A percentile compares a stretch with the other conserved stretches of the same genome.
Conservation (phyloP, 2,329 filamentous ascomycete genomes). For the Pseudofabraea citricarpa region DNA sequence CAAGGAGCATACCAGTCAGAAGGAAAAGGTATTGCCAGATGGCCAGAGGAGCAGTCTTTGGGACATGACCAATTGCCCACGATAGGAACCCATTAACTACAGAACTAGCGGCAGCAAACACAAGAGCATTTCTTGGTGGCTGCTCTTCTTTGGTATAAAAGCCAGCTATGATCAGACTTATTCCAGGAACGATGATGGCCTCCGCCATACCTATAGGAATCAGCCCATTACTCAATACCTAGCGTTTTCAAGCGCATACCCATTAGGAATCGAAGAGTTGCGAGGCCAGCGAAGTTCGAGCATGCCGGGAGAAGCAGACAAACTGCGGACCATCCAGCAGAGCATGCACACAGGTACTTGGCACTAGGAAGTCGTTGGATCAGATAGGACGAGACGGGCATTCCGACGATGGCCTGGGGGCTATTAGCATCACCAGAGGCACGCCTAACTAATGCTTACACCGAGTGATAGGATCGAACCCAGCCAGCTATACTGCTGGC, state of each 20-base stretch:
- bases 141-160: constrained; percentile 35
- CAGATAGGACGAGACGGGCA: constrained; percentile 22
- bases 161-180: constrained; percentile 30
- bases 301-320: constrained; percentile 24
- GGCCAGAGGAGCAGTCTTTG: constrained; percentile 3
- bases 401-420: constrained; percentile 19
- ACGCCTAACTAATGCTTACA: constrained; percentile 16
- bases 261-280: constrained; percentile 31
- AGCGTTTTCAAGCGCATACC: constrained; percentile 16
- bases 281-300: constrained; percentile 25
- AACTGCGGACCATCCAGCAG: constrained; percentile 25
- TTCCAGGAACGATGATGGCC: constrained; percentile 23
- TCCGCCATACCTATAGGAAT: background rate
- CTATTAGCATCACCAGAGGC: too few relatives aligned
- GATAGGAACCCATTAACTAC: constrained; percentile 24
- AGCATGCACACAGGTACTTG: constrained; percentile 22
- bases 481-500: constrained; percentile 27
- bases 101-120: constrained; percentile 30
- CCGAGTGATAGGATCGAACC: constrained; percentile 26
- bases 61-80: constrained; percentile 26
- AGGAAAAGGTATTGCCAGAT: constrained; percentile 13
- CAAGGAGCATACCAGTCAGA: constrained; percentile 1
- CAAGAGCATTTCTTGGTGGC: constrained; percentile 30
- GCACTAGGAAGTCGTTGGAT: constrained; percentile 24
- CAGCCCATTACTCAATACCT: constrained; percentile 4